phyloP scores from a whole-genome alignment of 768 basidiomycete genomes.

The Lactifluus echinatus region DNA sequence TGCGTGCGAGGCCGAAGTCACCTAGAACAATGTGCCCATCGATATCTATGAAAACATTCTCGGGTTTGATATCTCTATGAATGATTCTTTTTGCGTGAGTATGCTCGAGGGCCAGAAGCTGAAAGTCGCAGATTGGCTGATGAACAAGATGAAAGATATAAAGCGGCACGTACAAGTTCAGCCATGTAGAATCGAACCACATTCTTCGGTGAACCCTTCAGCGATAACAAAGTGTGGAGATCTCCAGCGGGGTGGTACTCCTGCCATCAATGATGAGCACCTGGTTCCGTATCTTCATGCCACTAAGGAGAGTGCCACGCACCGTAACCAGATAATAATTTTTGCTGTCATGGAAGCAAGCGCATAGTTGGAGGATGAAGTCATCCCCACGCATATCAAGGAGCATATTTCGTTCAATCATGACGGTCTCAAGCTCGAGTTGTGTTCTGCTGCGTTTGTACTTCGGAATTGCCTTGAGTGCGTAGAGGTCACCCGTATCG shows the following conservation, averaged over 20 bases:
- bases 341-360: conserved; percentile 15
- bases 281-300: too few species aligned
- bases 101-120: conserved; percentile 14
- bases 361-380: conserved; percentile 13
- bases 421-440: background rate
- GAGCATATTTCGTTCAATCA: conserved; percentile 10
- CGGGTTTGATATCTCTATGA: conserved; percentile 15
- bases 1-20: conserved; percentile 11
- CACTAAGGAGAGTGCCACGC: background rate
- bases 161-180: conserved; percentile 6
- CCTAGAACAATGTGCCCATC: conserved; percentile 17
- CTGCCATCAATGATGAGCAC: background rate
- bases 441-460: background rate
- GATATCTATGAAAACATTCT: conserved; percentile 14
- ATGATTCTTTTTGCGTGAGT: conserved; percentile 10
- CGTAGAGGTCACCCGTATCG: conserved; percentile 10
- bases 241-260: conserved; percentile 17
- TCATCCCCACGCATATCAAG: conserved; percentile 15
- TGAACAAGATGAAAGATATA: background rate
- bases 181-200: conserved; percentile 18
- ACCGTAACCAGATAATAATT: conserved; percentile 13
- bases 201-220: conserved; percentile 1
- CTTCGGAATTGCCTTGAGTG: conserved; percentile 15
- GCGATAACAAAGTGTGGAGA: conserved; percentile 6
- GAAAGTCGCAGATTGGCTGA: background rate